These are phyloP conservation scores for Termitomyces sp. DNA, from an alignment of 768 basidiomycete genomes.

Conservation along the genomic window DNA sequence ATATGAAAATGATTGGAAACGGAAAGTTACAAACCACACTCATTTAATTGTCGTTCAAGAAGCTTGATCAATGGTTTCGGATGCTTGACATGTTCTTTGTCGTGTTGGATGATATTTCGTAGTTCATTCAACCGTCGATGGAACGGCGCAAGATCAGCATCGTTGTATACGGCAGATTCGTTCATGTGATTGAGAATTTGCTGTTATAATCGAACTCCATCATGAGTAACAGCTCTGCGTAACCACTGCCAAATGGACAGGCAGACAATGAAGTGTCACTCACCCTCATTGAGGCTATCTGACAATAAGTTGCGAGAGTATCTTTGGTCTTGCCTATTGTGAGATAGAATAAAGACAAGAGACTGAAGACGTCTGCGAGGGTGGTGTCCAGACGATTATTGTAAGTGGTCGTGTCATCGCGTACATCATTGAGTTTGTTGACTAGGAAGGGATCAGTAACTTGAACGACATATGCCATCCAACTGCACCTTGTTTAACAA, in stretches of 20 bases:
- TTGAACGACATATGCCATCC: neutral
- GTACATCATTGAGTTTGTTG: constrained; percentile 85
- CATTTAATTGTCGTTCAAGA: constrained; percentile 85
- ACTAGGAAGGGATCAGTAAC: constrained; percentile 37
- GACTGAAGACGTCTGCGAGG: constrained; percentile 90
- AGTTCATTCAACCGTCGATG: constrained; percentile 75
- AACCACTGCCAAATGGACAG: constrained; percentile 1
- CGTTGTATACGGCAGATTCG: constrained; percentile 92
- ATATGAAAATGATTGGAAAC: neutral
- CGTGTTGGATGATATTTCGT: constrained; percentile 79
- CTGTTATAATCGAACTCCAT: constrained; percentile 35
- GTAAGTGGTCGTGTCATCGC: constrained; percentile 68
- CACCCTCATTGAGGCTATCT: constrained; percentile 93
- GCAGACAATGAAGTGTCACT: constrained; percentile 29
- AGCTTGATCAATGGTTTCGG: constrained; percentile 84
- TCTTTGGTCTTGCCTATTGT: constrained; percentile 96
- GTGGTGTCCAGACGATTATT: constrained; percentile 94
- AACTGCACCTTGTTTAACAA: constrained; percentile 84
- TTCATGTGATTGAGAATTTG: constrained; percentile 95
- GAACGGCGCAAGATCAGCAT: constrained; percentile 86
- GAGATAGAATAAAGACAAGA: constrained; percentile 95
- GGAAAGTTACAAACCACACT: constrained; percentile 67
- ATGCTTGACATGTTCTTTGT: constrained; percentile 76
- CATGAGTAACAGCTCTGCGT: constrained; percentile 6
- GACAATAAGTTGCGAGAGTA: constrained; percentile 92